Evolutionary conservation across 2,329 filamentous ascomycete species (phyloP).

Genomic region (Penicillium expansum): DNA sequence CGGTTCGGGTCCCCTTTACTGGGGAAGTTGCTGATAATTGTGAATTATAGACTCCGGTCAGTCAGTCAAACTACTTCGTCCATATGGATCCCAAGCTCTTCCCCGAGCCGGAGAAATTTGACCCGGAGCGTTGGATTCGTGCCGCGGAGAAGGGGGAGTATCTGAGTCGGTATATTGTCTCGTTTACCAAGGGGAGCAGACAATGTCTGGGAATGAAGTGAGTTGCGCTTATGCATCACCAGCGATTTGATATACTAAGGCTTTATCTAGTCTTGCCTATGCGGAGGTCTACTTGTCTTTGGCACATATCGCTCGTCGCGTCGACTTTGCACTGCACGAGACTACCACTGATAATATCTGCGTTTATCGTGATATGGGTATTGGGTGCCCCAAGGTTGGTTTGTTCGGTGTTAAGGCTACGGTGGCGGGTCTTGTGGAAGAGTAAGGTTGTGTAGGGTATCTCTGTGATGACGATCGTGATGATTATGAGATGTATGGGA

Average conservation of each 20-base stretch:
- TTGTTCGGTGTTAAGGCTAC: slow-evolving; percentile 19
- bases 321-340: slow-evolving; percentile 17
- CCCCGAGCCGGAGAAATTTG: slow-evolving; percentile 19
- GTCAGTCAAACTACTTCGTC: slow-evolving; percentile 26
- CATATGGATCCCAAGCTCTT: slow-evolving; percentile 24
- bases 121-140: slow-evolving; percentile 22
- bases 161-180: slow-evolving; percentile 20
- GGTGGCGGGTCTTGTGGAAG: slow-evolving; percentile 12
- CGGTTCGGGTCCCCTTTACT: neutral
- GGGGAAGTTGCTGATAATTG: neutral
- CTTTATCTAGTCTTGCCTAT: slow-evolving; percentile 19
- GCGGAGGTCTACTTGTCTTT: slow-evolving; percentile 23
- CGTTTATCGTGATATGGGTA: slow-evolving; percentile 21
- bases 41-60: slow-evolving; percentile 19
- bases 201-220: slow-evolving; percentile 27
- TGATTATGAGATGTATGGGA: neutral
- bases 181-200: slow-evolving; percentile 24
- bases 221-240: neutral
- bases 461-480: neutral
- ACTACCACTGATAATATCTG: slow-evolving; percentile 18
- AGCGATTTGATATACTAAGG: neutral
- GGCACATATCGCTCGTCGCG: slow-evolving; percentile 21
- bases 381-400: slow-evolving; percentile 15
- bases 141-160: slow-evolving; percentile 15
- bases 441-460: slow-evolving; percentile 2